Evolutionary conservation across 768 basidiomycete genomes (phyloP).

Genomic region (Wakefieldia striispora): DNA sequence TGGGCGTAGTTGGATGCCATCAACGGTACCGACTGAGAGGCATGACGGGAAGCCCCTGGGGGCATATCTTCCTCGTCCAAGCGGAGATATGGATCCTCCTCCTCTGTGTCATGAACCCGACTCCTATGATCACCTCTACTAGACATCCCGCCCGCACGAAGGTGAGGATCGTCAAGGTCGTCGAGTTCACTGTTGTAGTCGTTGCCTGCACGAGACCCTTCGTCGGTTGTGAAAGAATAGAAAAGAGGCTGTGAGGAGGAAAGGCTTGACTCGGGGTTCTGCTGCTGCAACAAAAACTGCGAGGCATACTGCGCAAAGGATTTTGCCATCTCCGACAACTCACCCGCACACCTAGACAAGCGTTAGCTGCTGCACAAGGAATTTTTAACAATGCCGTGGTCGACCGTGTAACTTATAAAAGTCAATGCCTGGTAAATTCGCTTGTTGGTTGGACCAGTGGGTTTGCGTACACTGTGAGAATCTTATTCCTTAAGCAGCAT

Average conservation of each 20-base stretch:
- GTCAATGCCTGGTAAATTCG: conserved; percentile 15
- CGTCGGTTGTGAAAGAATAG: conserved; percentile 84
- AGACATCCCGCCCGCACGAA: conserved; percentile 42
- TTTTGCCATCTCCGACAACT: conserved; percentile 45
- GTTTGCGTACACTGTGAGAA: conserved; percentile 29
- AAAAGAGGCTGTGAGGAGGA: conserved; percentile 77
- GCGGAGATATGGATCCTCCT: conserved; percentile 76
- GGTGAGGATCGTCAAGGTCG: conserved; percentile 77
- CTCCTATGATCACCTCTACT: conserved; percentile 30
- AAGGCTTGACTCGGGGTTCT: conserved; percentile 48
- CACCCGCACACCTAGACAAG: conserved; percentile 18
- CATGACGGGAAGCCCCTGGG: conserved; percentile 35
- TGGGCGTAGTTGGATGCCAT: conserved; percentile 34
- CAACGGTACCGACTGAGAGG: conserved; percentile 36
- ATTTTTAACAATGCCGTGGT: conserved; percentile 7
- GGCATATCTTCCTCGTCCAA: conserved; percentile 66
- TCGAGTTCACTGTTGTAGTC: conserved; percentile 54
- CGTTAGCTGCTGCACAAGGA: conserved; percentile 6
- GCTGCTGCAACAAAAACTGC: conserved; percentile 69
- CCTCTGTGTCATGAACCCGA: conserved; percentile 42
- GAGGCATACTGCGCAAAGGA: conserved; percentile 83
- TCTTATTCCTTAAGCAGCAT: conserved; percentile 13
- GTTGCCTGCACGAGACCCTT: conserved; percentile 52
- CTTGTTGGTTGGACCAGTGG: conserved; percentile 15
- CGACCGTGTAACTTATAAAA: conserved; percentile 14